These are phyloP conservation scores for Globisporangium spiculum DNA, from an alignment of 352 stramenopile genomes.

Conservation along the genomic window DNA sequence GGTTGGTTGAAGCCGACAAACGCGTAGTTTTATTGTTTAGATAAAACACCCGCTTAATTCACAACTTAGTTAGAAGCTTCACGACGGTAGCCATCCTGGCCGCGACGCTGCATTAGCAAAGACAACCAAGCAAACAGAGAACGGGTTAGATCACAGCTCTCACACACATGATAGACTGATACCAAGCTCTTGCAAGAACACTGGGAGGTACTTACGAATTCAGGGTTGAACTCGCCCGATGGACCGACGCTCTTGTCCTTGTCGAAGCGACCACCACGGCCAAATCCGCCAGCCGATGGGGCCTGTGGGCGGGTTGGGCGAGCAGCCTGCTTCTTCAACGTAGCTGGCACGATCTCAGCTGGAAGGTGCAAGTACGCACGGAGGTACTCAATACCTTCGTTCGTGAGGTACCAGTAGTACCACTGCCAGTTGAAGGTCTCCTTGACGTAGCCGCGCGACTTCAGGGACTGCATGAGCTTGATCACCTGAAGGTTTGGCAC, in stretches of 20 bases:
- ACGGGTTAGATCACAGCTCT: conserved; percentile 4
- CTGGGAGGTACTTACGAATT: conserved; percentile 63
- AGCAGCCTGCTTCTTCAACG: conserved; percentile 96
- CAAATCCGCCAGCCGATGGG: conserved; percentile 69
- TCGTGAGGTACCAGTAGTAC: conserved; percentile 99
- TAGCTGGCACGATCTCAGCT: conserved; percentile 98
- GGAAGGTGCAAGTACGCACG: conserved; percentile 97
- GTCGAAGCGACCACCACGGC: conserved; percentile 77
- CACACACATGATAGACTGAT: not conserved
- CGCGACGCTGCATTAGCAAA: conserved; percentile 43
- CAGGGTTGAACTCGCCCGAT: conserved; percentile 86
- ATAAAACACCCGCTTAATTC: conserved; percentile 35
- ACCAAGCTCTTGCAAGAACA: not conserved
- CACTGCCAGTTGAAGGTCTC: conserved; percentile 99
- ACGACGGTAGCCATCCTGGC: conserved; percentile 86
- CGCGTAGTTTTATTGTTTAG: conserved; percentile 74
- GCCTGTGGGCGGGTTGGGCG: conserved; percentile 78
- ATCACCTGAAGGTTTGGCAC: conserved; percentile 99
- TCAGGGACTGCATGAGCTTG: conserved; percentile 98
- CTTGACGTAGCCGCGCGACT: conserved; percentile 96
- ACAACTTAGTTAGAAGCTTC: conserved; percentile 80
- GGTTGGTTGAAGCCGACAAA: conserved; percentile 51
- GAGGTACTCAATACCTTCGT: conserved; percentile 99
- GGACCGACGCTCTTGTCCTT: conserved; percentile 89
- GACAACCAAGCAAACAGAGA: not conserved